Percentiles rank a stretch among this genome's conserved stretches.
Evolutionary conservation across 2,329 filamentous ascomycete species (phyloP).

Genomic region (Fusarium sp.): DNA sequence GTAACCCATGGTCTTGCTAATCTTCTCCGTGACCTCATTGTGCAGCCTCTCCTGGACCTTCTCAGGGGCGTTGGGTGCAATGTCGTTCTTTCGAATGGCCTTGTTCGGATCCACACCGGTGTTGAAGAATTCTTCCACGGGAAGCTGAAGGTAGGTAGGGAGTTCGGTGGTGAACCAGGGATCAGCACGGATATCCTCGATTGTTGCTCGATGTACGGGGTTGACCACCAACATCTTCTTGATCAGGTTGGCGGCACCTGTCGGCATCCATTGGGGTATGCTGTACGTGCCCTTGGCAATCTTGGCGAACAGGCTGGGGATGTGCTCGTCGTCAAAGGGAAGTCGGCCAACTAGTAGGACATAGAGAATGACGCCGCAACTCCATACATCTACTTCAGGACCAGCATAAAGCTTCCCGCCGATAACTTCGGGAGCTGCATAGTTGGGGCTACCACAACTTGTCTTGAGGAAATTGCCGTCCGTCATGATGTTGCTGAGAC

Average conservation of each 20-base stretch:
- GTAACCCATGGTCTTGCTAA: conserved; percentile 98
- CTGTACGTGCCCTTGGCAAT: conserved; percentile 95
- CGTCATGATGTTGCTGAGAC: conserved; percentile 99
- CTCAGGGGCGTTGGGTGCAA: conserved; percentile 83
- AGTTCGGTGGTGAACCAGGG: conserved; percentile 94
- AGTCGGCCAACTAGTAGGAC: conserved; percentile 86
- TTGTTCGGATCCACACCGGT: conserved; percentile 95
- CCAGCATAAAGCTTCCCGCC: conserved; percentile 98
- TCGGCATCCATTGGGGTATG: conserved; percentile 91
- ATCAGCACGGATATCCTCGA: conserved; percentile 92
- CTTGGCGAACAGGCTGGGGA: conserved; percentile 97
- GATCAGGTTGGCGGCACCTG: conserved; percentile 86
- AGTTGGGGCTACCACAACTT: conserved; percentile 98
- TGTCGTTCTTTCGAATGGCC: conserved; percentile 86
- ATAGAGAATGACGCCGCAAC: conserved; percentile 92
- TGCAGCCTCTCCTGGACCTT: conserved; percentile 92
- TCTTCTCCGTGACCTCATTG: conserved; percentile 92
- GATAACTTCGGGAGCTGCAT: conserved; percentile 97
- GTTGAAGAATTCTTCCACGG: conserved; percentile 92
- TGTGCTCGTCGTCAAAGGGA: conserved; percentile 98
- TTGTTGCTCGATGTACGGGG: conserved; percentile 92
- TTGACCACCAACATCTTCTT: conserved; percentile 96
- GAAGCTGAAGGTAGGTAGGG: conserved; percentile 87
- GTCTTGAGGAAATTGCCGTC: conserved; percentile 99
- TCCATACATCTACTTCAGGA: conserved; percentile 99